Conservation (phyloP, 1,284 basidiomycete species). For the Cryptococcus sp. region DNA sequence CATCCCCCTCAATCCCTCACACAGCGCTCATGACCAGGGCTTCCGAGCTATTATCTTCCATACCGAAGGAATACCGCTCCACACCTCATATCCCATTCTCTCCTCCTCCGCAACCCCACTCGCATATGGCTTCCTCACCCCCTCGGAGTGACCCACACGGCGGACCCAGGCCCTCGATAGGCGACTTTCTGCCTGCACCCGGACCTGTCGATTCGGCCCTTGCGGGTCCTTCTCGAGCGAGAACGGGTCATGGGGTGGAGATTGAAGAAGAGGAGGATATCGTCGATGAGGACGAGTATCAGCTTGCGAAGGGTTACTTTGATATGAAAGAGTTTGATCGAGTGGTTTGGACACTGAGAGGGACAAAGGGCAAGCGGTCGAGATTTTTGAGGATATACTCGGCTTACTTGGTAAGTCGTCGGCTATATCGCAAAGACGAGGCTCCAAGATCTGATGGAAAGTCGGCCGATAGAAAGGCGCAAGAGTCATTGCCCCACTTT, state of each 20-base stretch:
- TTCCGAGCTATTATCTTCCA: slow-evolving; percentile 40
- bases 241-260: slow-evolving; percentile 32
- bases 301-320: slow-evolving; percentile 68
- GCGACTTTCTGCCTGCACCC: slow-evolving; percentile 35
- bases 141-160: slow-evolving; percentile 4
- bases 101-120: slow-evolving; percentile 27
- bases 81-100: slow-evolving; percentile 40
- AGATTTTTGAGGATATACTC: slow-evolving; percentile 75
- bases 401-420: slow-evolving; percentile 66
- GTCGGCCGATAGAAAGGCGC: slow-evolving; percentile 47
- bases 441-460: slow-evolving; percentile 4
- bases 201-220: slow-evolving; percentile 13
- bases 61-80: slow-evolving; percentile 35
- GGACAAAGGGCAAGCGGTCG: slow-evolving; percentile 64
- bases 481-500: slow-evolving; percentile 46
- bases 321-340: slow-evolving; percentile 75
- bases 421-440: neutral
- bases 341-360: slow-evolving; percentile 60
- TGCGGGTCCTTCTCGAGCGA: slow-evolving; percentile 27
- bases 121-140: slow-evolving; percentile 12
- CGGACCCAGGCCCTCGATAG: slow-evolving; percentile 26
- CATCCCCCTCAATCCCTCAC: neutral
- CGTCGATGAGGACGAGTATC: slow-evolving; percentile 52
- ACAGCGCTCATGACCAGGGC: slow-evolving; percentile 35
- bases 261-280: slow-evolving; percentile 62